Evolutionary conservation across 148 eudicot genomes (phyloP).

Genomic region (Spergularia marina): DNA sequence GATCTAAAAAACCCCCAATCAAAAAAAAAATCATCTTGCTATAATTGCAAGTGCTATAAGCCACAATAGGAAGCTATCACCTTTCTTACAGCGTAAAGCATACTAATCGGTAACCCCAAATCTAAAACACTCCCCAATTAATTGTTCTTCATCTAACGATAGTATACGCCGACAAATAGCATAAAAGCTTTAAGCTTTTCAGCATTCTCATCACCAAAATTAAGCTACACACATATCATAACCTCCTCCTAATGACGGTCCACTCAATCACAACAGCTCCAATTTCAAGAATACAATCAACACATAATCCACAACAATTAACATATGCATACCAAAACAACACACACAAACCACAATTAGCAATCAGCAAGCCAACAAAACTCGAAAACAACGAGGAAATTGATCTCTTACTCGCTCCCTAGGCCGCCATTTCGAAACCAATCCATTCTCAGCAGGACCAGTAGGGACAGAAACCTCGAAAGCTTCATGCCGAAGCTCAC

Average conservation of each 20-base stretch:
- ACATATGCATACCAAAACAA: not conserved
- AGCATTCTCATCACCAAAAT: too few species aligned
- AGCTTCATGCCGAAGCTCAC: conserved; percentile 75
- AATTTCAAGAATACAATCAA: not conserved
- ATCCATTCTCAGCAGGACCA: conserved; percentile 72
- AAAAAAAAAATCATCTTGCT: not conserved
- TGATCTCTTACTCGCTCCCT: conserved; percentile 64
- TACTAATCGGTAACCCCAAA: not conserved
- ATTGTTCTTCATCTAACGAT: not conserved
- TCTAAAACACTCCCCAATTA: not conserved
- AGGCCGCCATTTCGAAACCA: conserved; percentile 86
- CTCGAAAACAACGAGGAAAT: not conserved
- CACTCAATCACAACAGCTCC: not conserved
- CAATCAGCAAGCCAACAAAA: not conserved
- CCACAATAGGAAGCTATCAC: not conserved
- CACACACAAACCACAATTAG: not conserved
- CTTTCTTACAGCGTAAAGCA: not conserved
- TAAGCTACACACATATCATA: too few species aligned
- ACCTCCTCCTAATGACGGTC: too few species aligned
- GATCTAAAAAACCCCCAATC: not conserved
- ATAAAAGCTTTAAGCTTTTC: not conserved
- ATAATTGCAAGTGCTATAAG: not conserved
- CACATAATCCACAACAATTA: not conserved
- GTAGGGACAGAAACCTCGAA: conserved; percentile 61
- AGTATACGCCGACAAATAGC: not conserved